Evolutionary conservation across 2,329 filamentous ascomycete species (phyloP).

Genomic region (Calonectria pauciramosa): DNA sequence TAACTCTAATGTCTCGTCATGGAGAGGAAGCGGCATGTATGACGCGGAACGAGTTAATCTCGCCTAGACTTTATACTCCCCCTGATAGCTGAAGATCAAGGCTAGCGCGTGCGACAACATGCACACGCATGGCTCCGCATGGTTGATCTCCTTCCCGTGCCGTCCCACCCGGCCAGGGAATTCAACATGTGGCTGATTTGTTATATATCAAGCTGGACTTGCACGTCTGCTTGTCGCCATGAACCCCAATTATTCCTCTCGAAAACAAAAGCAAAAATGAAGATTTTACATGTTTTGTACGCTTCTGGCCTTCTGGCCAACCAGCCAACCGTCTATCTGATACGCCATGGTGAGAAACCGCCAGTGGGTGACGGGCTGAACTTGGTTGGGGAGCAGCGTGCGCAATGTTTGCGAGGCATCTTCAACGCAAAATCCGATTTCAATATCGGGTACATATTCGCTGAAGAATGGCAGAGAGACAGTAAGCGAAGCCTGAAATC

Average conservation of each 20-base stretch:
- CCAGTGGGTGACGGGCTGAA: neutral
- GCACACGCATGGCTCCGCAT: neutral
- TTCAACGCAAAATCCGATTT: neutral
- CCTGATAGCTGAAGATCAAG: neutral
- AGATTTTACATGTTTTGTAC: neutral
- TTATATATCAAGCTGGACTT: neutral
- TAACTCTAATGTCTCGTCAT: neutral
- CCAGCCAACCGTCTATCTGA: slow-evolving; percentile 1
- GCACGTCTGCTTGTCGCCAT: neutral
- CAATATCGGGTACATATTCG: neutral
- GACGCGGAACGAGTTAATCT: neutral
- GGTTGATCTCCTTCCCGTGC: neutral
- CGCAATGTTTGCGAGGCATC: neutral
- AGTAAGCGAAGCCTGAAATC: neutral
- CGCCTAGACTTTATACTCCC: neutral
- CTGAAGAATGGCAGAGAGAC: neutral
- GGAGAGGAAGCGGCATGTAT: neutral
- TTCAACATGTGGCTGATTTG: neutral
- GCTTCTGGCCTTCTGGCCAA: neutral
- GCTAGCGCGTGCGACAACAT: neutral
- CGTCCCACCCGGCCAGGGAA: neutral
- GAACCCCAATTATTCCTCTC: neutral
- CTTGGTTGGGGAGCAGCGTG: neutral
- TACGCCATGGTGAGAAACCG: neutral
- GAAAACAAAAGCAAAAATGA: neutral